phyloP scores from a whole-genome alignment of 108 stramenopile species.

The Fragilariopsis cylindrus region DNA sequence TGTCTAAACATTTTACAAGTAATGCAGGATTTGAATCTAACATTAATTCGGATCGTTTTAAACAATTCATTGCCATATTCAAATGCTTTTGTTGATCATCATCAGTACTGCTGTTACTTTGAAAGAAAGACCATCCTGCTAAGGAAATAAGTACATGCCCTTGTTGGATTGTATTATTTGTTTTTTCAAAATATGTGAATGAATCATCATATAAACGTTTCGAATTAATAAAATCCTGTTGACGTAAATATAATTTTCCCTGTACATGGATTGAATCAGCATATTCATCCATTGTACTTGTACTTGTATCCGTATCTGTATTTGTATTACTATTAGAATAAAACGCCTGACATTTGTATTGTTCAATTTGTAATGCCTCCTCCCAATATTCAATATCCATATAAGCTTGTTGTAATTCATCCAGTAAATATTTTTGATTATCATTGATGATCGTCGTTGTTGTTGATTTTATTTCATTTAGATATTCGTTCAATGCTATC shows the following conservation, averaged over 20 bases:
- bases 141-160: slow-evolving; percentile 45
- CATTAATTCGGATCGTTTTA: slow-evolving; percentile 34
- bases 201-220: slow-evolving; percentile 40
- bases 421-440: slow-evolving; percentile 10
- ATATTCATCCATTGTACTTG: slow-evolving; percentile 15
- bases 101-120: slow-evolving; percentile 6
- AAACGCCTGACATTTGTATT: slow-evolving; percentile 12
- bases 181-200: slow-evolving; percentile 36
- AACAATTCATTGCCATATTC: slow-evolving; percentile 27
- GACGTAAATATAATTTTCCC: slow-evolving; percentile 46
- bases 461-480: slow-evolving; percentile 13
- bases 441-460: slow-evolving; percentile 14
- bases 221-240: slow-evolving; percentile 22
- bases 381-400: slow-evolving; percentile 49
- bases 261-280: slow-evolving; percentile 39
- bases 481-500: slow-evolving; percentile 9
- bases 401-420: slow-evolving; percentile 29
- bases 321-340: too few species aligned
- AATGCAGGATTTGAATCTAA: slow-evolving; percentile 36
- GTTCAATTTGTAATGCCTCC: slow-evolving; percentile 37
- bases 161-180: slow-evolving; percentile 19
- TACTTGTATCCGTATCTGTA: background rate
- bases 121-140: slow-evolving; percentile 47
- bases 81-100: slow-evolving; percentile 2
- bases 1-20: slow-evolving; percentile 46